Evolutionary conservation across 73 alveolate species (phyloP).

Genomic region (Paramecium primaurelia): DNA sequence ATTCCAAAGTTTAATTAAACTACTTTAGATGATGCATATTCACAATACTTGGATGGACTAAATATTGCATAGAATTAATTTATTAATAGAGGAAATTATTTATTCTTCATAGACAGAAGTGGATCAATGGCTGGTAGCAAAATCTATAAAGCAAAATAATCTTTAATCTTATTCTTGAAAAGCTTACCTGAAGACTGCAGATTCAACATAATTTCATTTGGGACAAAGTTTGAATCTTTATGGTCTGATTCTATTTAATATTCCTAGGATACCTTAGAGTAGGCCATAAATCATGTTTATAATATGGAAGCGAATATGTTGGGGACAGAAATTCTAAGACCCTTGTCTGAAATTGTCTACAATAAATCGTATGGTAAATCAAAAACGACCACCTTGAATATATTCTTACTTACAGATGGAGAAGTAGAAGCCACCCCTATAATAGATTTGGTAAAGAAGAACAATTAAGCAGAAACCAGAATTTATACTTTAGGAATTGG

Average conservation of each 20-base stretch:
- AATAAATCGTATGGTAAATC: background rate
- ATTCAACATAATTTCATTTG: constrained; percentile 74
- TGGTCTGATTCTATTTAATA: constrained; percentile 67
- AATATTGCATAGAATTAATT: background rate
- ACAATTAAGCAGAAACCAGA: constrained; percentile 56
- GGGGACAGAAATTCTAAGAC: constrained; percentile 88
- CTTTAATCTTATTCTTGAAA: constrained; percentile 73
- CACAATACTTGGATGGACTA: background rate
- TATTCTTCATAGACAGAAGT: constrained; percentile 83
- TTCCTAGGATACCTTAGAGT: constrained; percentile 63
- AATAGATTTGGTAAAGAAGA: constrained; percentile 69
- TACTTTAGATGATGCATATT: constrained; percentile 1
- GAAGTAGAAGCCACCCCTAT: constrained; percentile 75
- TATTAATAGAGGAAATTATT: constrained; percentile 63
- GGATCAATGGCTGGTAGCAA: constrained; percentile 81
- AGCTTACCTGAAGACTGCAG: constrained; percentile 73
- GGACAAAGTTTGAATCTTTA: constrained; percentile 43
- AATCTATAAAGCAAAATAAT: constrained; percentile 74
- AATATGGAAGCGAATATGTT: constrained; percentile 72
- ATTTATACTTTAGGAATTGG: constrained; percentile 71
- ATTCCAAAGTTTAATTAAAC: constrained; percentile 47
- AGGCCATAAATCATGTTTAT: constrained; percentile 43
- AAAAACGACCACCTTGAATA: constrained; percentile 30
- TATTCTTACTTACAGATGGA: constrained; percentile 96
- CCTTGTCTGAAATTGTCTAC: constrained; percentile 53